phyloP scores from a whole-genome alignment of 202 grass and related monocot genomes.

The Bolboschoenoplectus hybrid region DNA sequence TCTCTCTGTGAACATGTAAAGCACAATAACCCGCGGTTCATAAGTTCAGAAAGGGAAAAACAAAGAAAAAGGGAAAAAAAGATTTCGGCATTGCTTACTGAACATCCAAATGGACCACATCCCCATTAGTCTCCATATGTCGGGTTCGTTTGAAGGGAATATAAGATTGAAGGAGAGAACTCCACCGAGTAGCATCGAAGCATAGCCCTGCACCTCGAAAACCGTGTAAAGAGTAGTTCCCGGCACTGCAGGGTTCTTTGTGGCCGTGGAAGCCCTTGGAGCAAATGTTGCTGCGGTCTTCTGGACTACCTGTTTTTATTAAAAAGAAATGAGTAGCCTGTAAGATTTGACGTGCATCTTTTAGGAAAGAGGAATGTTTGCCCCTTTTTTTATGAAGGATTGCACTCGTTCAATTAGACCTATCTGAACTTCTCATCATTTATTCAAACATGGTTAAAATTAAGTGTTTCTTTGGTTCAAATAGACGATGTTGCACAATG shows the following conservation, averaged over 20 bases:
- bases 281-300: slow-evolving; percentile 96
- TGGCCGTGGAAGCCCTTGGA: slow-evolving; percentile 80
- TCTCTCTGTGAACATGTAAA: neutral
- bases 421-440: neutral
- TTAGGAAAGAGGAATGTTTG: neutral
- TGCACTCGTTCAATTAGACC: neutral
- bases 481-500: neutral
- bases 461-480: neutral
- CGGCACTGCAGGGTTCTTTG: slow-evolving; percentile 93
- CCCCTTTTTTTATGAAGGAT: neutral
- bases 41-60: neutral
- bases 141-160: slow-evolving; percentile 87
- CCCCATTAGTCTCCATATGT: slow-evolving; percentile 97
- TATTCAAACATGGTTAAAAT: neutral
- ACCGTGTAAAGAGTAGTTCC: slow-evolving; percentile 69
- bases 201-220: slow-evolving; percentile 93
- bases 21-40: neutral
- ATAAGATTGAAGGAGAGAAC: slow-evolving; percentile 92
- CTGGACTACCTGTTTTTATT: slow-evolving; percentile 73
- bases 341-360: neutral
- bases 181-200: slow-evolving; percentile 77
- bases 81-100: slow-evolving; percentile 59
- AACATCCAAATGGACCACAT: slow-evolving; percentile 99
- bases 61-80: neutral
- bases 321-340: neutral